A percentile compares a stretch with the other conserved stretches of the same genome.
These are phyloP conservation scores for Fagopyrum homotropicum DNA, from an alignment of 148 eudicot genomes.

Conservation along the genomic window DNA sequence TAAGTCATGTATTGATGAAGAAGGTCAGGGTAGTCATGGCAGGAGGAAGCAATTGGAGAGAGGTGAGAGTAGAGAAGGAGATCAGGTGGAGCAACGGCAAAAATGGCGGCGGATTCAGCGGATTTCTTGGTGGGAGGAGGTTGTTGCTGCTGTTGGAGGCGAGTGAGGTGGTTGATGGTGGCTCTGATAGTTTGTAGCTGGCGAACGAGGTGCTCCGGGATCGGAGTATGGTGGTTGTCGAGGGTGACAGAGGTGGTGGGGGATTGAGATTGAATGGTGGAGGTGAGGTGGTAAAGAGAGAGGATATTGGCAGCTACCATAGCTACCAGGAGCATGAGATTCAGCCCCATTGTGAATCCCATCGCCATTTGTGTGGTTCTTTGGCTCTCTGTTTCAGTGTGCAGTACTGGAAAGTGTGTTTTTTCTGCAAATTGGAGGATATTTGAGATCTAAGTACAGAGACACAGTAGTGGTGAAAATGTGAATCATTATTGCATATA, in stretches of 20 bases:
- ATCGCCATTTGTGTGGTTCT: slow-evolving; percentile 23
- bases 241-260: slow-evolving; percentile 8
- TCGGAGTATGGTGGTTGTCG: slow-evolving; percentile 14
- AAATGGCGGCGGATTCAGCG: slow-evolving; percentile 14
- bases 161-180: slow-evolving; percentile 86
- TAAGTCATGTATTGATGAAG: slow-evolving; percentile 77
- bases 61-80: slow-evolving; percentile 56
- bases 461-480: neutral
- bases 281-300: slow-evolving; percentile 82
- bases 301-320: slow-evolving; percentile 89
- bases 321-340: slow-evolving; percentile 63
- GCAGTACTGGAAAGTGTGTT: neutral
- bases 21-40: slow-evolving; percentile 49
- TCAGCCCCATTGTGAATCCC: slow-evolving; percentile 72
- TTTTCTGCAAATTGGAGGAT: neutral
- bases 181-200: slow-evolving; percentile 85
- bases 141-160: slow-evolving; percentile 31
- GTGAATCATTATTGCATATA: slow-evolving; percentile 8
- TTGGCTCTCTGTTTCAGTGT: neutral
- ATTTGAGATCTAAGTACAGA: neutral
- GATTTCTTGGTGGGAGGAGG: slow-evolving; percentile 21
- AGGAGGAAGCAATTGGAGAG: slow-evolving; percentile 62
- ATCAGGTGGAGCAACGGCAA: slow-evolving; percentile 53
- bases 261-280: slow-evolving; percentile 41
- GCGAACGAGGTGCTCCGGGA: slow-evolving; percentile 69